phyloP scores from a whole-genome alignment of 148 eudicot genomes.

The Rhododendron kiyosumense region DNA sequence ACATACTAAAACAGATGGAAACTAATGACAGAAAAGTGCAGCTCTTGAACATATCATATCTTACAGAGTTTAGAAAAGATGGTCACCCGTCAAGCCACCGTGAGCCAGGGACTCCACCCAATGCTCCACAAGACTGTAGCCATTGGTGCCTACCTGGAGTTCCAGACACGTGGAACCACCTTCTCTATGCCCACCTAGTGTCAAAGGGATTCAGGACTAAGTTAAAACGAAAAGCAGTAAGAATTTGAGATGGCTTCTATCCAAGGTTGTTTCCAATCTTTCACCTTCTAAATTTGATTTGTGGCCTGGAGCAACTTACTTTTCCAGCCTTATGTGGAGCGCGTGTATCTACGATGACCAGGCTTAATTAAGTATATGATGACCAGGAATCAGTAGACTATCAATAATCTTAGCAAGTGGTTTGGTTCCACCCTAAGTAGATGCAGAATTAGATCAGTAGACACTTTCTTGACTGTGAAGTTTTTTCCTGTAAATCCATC shows the following conservation, averaged over 20 bases:
- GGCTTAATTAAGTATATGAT: neutral
- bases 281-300: neutral
- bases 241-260: neutral
- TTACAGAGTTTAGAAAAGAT: constrained; percentile 50
- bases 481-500: no score
- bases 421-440: no score
- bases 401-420: no score
- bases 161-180: constrained; percentile 81
- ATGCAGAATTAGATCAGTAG: no score
- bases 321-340: no score
- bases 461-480: no score
- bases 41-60: constrained; percentile 44
- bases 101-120: constrained; percentile 43
- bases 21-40: constrained; percentile 7
- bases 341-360: neutral
- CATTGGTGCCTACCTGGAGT: constrained; percentile 86
- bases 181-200: constrained; percentile 48
- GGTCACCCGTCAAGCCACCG: constrained; percentile 67
- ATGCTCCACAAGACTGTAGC: constrained; percentile 67
- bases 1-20: constrained; percentile 23
- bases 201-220: constrained; percentile 35
- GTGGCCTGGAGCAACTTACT: no score
- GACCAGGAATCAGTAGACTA: neutral
- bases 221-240: constrained; percentile 7
- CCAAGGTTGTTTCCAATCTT: neutral